phyloP scores from a whole-genome alignment of 2,329 filamentous ascomycete genomes.

The Aotearoamyces nothofagi region DNA sequence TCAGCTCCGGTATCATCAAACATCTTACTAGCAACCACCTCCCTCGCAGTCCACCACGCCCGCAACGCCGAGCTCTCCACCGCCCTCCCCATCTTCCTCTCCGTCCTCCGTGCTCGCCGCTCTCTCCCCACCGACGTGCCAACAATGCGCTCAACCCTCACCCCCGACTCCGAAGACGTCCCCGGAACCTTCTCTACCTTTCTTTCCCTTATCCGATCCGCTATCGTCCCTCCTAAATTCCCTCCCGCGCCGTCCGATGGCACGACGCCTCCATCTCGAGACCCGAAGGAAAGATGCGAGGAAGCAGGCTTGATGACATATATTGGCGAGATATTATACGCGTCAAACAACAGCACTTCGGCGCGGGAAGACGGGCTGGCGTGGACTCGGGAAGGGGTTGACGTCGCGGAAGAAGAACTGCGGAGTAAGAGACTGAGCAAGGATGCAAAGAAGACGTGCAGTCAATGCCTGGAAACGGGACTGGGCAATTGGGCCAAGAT shows the following conservation, averaged over 20 bases:
- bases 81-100: conserved; percentile 75
- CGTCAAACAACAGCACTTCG: conserved; percentile 26
- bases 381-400: conserved; percentile 83
- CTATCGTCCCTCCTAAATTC: conserved; percentile 41
- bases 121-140: conserved; percentile 28
- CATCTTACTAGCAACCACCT: conserved; percentile 58
- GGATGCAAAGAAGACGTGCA: conserved; percentile 44
- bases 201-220: conserved; percentile 14
- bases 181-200: conserved; percentile 7
- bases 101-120: conserved; percentile 65
- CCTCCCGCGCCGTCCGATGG: conserved; percentile 59
- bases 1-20: conserved; percentile 52
- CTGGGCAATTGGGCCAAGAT: conserved; percentile 75
- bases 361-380: conserved; percentile 56
- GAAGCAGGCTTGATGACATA: conserved; percentile 79
- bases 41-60: conserved; percentile 65
- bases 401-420: conserved; percentile 58
- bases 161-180: conserved; percentile 7
- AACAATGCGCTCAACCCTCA: conserved; percentile 8
- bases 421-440: conserved; percentile 15
- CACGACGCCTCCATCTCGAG: conserved; percentile 48
- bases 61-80: conserved; percentile 46
- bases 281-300: conserved; percentile 54
- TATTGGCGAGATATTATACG: conserved; percentile 85
- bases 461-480: conserved; percentile 61